phyloP scores from a whole-genome alignment of 345 rosid species.

The Gossypium thurberi region DNA sequence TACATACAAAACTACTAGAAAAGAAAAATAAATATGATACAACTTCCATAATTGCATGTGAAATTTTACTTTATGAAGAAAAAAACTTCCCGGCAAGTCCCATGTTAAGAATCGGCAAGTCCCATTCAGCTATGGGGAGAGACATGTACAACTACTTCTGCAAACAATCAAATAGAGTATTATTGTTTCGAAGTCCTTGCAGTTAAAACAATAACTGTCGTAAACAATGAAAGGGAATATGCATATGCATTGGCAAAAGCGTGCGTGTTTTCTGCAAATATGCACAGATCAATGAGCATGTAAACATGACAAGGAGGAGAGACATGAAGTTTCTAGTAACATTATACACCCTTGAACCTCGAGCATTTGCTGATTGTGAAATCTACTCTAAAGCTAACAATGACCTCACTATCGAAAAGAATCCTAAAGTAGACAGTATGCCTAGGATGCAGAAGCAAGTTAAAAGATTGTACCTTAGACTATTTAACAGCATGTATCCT shows the following conservation, averaged over 20 bases:
- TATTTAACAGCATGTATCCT: neutral
- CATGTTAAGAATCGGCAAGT: neutral
- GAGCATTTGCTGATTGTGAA: neutral
- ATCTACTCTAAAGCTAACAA: neutral
- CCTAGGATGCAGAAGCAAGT: neutral
- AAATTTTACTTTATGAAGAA: neutral
- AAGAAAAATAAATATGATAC: too few relatives aligned
- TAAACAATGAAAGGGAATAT: neutral
- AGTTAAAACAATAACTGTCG: neutral
- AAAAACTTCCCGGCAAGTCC: too few relatives aligned
- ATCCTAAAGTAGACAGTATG: neutral
- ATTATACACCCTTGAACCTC: neutral
- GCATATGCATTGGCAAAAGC: slow-evolving; percentile 2
- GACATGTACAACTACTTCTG: slow-evolving; percentile 46
- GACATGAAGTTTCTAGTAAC: neutral
- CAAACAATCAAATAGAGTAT: slow-evolving; percentile 4
- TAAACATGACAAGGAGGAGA: neutral
- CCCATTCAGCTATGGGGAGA: slow-evolving; percentile 19
- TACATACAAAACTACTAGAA: too few relatives aligned
- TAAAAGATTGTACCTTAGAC: neutral
- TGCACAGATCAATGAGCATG: neutral
- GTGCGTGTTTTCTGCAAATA: neutral
- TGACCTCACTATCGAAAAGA: neutral
- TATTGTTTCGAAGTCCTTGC: neutral
- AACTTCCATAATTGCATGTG: too few relatives aligned